A percentile compares a stretch with the other conserved stretches of the same genome.
Conservation (phyloP, 2,329 filamentous ascomycete species). For the Emmonsia crescens region DNA sequence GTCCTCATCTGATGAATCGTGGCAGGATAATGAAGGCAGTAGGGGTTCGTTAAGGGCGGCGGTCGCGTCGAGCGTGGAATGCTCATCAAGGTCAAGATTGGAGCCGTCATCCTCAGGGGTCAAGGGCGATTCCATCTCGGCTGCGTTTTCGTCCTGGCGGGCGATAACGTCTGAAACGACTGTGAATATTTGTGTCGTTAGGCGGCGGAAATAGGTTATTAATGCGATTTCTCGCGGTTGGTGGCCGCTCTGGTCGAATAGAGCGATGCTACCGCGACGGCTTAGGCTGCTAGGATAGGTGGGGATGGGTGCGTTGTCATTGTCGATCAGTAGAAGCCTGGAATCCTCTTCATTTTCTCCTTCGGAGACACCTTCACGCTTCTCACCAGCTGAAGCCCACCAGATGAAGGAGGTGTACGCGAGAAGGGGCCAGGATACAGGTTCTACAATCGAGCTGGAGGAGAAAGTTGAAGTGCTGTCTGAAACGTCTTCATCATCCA, state of each 20-base stretch:
- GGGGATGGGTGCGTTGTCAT: conserved; percentile 24
- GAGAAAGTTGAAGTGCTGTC: conserved; percentile 33
- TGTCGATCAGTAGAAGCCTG: conserved; percentile 27
- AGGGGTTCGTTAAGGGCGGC: background rate
- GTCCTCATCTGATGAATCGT: conserved; percentile 7
- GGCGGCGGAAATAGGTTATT: conserved; percentile 40
- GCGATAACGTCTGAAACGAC: conserved; percentile 34
- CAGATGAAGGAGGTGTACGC: conserved; percentile 55
- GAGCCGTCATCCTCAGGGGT: background rate
- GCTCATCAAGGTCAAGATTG: background rate
- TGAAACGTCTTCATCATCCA: conserved; percentile 26
- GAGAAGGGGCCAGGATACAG: conserved; percentile 48
- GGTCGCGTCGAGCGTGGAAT: background rate
- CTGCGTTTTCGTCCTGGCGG: conserved; percentile 23
- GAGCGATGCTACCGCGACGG: conserved; percentile 19
- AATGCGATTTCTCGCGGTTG: conserved; percentile 37
- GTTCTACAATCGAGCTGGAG: conserved; percentile 41
- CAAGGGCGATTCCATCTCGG: conserved; percentile 13
- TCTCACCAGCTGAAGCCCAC: conserved; percentile 57
- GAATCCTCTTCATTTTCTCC: conserved; percentile 43
- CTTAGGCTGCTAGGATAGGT: conserved; percentile 14
- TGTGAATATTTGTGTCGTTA: conserved; percentile 37
- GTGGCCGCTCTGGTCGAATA: conserved; percentile 18
- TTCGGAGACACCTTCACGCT: conserved; percentile 42
- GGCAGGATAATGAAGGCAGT: background rate